Evolutionary conservation across 805 yeast species (phyloP).

Genomic region (Nakazawaea pomicola): DNA sequence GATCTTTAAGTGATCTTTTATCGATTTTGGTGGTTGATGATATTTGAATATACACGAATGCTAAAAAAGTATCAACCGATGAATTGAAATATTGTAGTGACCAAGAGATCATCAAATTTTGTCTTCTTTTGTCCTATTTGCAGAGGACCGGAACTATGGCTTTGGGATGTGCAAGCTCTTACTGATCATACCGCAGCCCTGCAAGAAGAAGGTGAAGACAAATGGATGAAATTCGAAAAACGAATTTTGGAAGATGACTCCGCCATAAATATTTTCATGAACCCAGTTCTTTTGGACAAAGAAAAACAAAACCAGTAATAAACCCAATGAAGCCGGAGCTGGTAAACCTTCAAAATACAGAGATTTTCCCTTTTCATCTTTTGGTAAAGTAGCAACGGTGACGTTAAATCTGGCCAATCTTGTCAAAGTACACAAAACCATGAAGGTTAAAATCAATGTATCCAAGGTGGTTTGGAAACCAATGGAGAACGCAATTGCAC

Average conservation of each 20-base stretch:
- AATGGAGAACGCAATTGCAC: conserved; percentile 83
- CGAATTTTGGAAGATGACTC: conserved; percentile 49
- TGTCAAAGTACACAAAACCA: conserved; percentile 90
- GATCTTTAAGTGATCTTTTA: too few species aligned
- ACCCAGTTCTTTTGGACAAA: conserved; percentile 48
- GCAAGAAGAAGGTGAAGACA: conserved; percentile 57
- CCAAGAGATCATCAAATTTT: too few species aligned
- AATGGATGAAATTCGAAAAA: conserved; percentile 73
- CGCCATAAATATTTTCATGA: conserved; percentile 55
- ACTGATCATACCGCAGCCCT: conserved; percentile 89
- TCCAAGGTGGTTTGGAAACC: conserved; percentile 87
- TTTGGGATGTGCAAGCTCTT: conserved; percentile 91
- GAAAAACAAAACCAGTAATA: conserved; percentile 70
- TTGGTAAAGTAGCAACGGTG: conserved; percentile 88
- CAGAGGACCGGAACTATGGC: conserved; percentile 45
- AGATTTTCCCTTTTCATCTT: conserved; percentile 81
- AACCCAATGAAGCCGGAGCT: conserved; percentile 78
- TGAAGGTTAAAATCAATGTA: conserved; percentile 67
- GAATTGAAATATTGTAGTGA: too few species aligned
- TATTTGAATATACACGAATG: too few species aligned
- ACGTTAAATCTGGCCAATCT: conserved; percentile 95
- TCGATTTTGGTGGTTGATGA: too few species aligned
- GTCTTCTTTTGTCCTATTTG: too few species aligned
- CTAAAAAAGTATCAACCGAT: too few species aligned
- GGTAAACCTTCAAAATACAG: conserved; percentile 96